Evolutionary conservation across 768 basidiomycete species (phyloP), one percentile per base, ranked within the genome.

Genomic region (Lanmaoa pseudosensibilis): DNA sequence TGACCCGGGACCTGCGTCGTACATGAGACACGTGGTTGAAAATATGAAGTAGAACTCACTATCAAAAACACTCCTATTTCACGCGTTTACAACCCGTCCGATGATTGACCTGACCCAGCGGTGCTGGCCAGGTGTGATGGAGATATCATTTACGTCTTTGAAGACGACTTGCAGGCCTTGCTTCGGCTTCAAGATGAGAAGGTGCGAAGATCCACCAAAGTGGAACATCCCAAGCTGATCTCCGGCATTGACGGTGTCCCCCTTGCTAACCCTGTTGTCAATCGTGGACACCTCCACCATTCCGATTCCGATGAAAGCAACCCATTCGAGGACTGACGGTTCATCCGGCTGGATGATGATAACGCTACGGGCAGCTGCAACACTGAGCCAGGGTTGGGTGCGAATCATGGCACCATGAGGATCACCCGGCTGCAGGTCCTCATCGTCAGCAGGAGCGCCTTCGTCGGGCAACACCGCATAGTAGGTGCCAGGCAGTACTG

Each of bases 141-240:
- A 3, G 45, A 30, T 16, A 33, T 48, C 44, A 4, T 52, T 5
- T n/a, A 36, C 2, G 15, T 53, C 52, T 19, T 53, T 4, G 15
- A 27, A 53, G 18, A 5, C 11, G 27, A 46, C 27, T 18, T n/a
- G 12, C 6, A n/a, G n/a, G 27, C 27, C 27, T 1, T 3, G 1
- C 18, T 46, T 46, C 6, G 12, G 27, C 45, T 30, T 30, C 16
- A 83, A 80, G 32, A 83, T 54, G 47, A 80, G 55, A 34, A 69
- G 70, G 48, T 80, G 74, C 0, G 80, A 75, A 34, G 81, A 85
- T 7, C 84, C 84, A 10, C 83, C 84, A 70, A 83, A 85, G 65
- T 84, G 84, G 78, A 87, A 83, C 77, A 74, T 78, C 5, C 55
- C 46, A 11, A 46, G 9, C 2, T 11, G n/a, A 15, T 33, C 19